These are phyloP conservation scores for Physcia stellaris DNA, from an alignment of 495 filamentous ascomycete species.

Conservation along the genomic window DNA sequence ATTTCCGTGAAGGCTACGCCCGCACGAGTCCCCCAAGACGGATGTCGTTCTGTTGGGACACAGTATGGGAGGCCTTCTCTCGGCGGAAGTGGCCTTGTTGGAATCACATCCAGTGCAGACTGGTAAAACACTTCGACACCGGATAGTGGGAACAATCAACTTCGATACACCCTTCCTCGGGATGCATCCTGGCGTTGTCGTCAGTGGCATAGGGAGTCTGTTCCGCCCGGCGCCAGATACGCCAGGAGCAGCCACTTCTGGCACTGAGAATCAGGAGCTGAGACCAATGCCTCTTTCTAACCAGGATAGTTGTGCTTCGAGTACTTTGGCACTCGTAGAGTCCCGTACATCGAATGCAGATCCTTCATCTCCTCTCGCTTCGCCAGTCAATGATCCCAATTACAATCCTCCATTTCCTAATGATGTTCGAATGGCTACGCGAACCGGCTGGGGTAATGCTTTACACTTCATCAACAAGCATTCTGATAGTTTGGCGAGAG, in stretches of 20 bases:
- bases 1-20: conserved; percentile 61
- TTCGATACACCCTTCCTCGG: conserved; percentile 82
- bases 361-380: conserved; percentile 2
- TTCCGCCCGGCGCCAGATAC: conserved; percentile 45
- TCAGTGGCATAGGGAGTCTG: conserved; percentile 62
- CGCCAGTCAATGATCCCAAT: conserved; percentile 36
- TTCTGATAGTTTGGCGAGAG: conserved; percentile 48
- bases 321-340: not conserved
- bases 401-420: conserved; percentile 65
- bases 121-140: conserved; percentile 37
- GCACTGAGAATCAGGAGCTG: not conserved
- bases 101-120: conserved; percentile 20
- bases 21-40: conserved; percentile 58
- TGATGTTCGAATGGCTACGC: conserved; percentile 49
- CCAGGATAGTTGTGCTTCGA: not conserved
- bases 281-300: conserved; percentile 1
- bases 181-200: conserved; percentile 76
- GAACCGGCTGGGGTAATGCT: conserved; percentile 50
- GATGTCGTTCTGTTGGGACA: conserved; percentile 81
- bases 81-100: conserved; percentile 64
- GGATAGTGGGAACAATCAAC: conserved; percentile 68
- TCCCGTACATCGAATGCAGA: not conserved
- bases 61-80: conserved; percentile 77
- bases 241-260: conserved; percentile 6
- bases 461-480: conserved; percentile 75